Percentiles rank a stretch among this genome's conserved stretches.
Evolutionary conservation across 495 filamentous ascomycete species (phyloP).

Genomic region (Talaromyces wortmannii): DNA sequence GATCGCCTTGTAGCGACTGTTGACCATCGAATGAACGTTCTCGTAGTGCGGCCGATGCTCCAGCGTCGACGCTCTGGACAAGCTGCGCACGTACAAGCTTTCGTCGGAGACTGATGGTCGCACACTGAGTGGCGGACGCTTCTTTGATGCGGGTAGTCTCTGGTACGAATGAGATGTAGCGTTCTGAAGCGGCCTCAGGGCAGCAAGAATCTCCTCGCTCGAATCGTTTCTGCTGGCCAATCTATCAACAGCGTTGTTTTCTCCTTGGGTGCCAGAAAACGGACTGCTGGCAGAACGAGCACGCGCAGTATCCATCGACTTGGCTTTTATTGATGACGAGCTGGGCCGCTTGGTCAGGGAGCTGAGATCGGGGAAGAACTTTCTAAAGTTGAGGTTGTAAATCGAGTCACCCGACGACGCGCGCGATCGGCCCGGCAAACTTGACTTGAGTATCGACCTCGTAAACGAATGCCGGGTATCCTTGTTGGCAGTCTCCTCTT

Average conservation of each 20-base stretch:
- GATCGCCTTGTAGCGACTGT: conserved; percentile 85
- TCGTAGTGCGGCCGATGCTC: conserved; percentile 83
- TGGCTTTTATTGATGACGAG: conserved; percentile 13
- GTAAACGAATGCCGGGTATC: conserved; percentile 18
- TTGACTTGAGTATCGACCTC: conserved; percentile 25
- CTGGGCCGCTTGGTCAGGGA: conserved; percentile 36
- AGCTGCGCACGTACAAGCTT: conserved; percentile 53
- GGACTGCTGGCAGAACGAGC: not conserved
- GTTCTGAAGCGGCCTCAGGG: not conserved
- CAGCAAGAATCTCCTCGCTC: not conserved
- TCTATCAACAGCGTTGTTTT: not conserved
- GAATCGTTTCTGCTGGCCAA: not conserved
- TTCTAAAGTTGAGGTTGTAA: conserved; percentile 19
- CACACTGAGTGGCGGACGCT: conserved; percentile 19
- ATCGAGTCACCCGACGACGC: conserved; percentile 32
- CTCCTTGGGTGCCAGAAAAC: not conserved
- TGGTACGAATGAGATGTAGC: not conserved
- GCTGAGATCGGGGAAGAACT: conserved; percentile 34
- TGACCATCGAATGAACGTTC: conserved; percentile 67
- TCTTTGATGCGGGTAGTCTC: not conserved
- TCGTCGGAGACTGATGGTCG: conserved; percentile 67
- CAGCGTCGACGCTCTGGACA: conserved; percentile 73
- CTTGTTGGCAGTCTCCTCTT: not conserved
- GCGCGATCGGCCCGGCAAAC: conserved; percentile 24
- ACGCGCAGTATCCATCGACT: not conserved